These are phyloP conservation scores for Helicocarpus griseus DNA, from an alignment of 2,329 filamentous ascomycete species.

Conservation along the genomic window DNA sequence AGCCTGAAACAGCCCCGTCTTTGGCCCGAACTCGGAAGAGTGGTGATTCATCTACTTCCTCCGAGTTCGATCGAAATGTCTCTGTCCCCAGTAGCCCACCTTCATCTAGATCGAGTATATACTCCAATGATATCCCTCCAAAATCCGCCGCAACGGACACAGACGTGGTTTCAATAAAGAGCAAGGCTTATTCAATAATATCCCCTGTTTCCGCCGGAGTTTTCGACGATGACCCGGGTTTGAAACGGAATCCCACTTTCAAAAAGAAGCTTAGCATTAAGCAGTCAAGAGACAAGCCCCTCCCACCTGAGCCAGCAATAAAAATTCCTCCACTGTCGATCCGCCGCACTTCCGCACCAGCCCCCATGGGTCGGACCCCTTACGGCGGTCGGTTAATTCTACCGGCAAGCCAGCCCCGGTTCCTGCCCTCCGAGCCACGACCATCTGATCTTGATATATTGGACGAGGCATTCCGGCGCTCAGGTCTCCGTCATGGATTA, in stretches of 20 bases:
- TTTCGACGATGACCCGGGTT: slow-evolving; percentile 24
- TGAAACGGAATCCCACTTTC: slow-evolving; percentile 11
- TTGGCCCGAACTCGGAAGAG: background rate
- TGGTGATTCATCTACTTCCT: slow-evolving; percentile 1
- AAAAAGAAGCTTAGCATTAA: slow-evolving; percentile 17
- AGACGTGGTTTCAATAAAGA: background rate
- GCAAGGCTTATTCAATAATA: slow-evolving; percentile 15
- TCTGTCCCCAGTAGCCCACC: background rate
- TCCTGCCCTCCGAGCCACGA: slow-evolving; percentile 13
- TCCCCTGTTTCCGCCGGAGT: slow-evolving; percentile 17
- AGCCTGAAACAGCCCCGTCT: slow-evolving; percentile 1
- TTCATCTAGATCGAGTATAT: slow-evolving; percentile 4
- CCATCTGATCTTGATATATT: slow-evolving; percentile 17
- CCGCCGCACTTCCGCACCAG: slow-evolving; percentile 13
- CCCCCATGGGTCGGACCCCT: background rate
- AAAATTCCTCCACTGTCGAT: slow-evolving; percentile 21
- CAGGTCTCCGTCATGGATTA: slow-evolving; percentile 5
- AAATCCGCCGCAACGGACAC: background rate
- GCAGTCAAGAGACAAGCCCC: slow-evolving; percentile 30
- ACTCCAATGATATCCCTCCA: background rate
- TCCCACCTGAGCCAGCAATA: slow-evolving; percentile 29
- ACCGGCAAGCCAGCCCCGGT: background rate
- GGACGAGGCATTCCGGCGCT: slow-evolving; percentile 18
- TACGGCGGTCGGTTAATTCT: slow-evolving; percentile 2
- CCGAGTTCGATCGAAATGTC: background rate